A percentile compares a stretch with the other conserved stretches of the same genome.
Conservation (phyloP, 768 basidiomycete genomes). For the Lactarius psammicola region DNA sequence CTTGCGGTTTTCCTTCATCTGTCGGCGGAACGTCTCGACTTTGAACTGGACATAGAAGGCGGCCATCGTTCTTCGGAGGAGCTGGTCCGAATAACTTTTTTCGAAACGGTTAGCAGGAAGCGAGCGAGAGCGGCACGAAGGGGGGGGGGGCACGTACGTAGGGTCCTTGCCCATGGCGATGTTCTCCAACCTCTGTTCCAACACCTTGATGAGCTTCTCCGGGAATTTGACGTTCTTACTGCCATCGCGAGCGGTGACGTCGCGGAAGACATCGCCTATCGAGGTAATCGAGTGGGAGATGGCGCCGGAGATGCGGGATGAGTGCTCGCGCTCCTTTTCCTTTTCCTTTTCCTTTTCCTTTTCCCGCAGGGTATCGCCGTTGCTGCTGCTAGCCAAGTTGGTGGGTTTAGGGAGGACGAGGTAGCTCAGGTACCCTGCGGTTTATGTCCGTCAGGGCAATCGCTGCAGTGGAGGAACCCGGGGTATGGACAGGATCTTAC, state of each 20-base stretch:
- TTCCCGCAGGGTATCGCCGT: constrained; percentile 37
- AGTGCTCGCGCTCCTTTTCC: constrained; percentile 59
- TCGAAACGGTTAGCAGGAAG: background rate
- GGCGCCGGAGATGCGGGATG: constrained; percentile 62
- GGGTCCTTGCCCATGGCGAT: constrained; percentile 93
- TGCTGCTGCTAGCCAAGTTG: constrained; percentile 31
- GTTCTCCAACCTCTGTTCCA: constrained; percentile 86
- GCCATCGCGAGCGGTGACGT: constrained; percentile 57
- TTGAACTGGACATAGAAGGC: constrained; percentile 91
- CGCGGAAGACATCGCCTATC: constrained; percentile 79
- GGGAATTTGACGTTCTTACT: constrained; percentile 90
- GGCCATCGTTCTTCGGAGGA: constrained; percentile 86
- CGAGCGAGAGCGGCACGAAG: background rate
- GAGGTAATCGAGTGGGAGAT: constrained; percentile 54
- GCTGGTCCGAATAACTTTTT: constrained; percentile 88
- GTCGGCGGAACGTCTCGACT: constrained; percentile 78
- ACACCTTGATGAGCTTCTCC: constrained; percentile 86
- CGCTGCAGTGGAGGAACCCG: background rate
- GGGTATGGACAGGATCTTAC: constrained; percentile 46
- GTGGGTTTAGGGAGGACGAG: constrained; percentile 60
- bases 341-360: no score
- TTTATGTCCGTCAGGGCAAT: constrained; percentile 3
- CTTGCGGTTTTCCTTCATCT: constrained; percentile 95
- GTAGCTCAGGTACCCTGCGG: constrained; percentile 66
- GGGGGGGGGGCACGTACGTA: constrained; percentile 56